These are phyloP conservation scores for Cyberlindnera sargentensis DNA, from an alignment of 805 yeast species.

Conservation along the genomic window DNA sequence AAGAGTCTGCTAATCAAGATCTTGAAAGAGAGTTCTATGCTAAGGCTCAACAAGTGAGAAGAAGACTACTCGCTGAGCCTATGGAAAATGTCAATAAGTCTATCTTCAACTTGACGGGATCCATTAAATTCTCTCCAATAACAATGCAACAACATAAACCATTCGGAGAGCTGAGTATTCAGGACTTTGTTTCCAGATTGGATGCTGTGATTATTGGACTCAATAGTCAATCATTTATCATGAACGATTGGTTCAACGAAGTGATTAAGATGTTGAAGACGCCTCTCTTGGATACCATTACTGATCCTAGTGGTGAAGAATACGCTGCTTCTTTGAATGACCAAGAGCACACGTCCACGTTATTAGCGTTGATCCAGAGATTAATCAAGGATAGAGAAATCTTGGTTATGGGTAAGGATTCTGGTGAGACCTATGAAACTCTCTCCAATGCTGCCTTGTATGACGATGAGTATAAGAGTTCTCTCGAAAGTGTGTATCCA, in stretches of 20 bases:
- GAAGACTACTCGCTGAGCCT: slow-evolving; percentile 37
- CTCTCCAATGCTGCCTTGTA: slow-evolving; percentile 4
- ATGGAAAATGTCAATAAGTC: slow-evolving; percentile 14
- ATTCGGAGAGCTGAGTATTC: slow-evolving; percentile 7
- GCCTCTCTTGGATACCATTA: slow-evolving; percentile 45
- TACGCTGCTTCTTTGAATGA: slow-evolving; percentile 66
- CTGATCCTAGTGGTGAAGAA: slow-evolving; percentile 45
- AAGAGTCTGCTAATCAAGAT: slow-evolving; percentile 32
- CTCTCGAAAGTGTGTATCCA: slow-evolving; percentile 7
- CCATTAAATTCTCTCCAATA: neutral
- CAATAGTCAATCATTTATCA: slow-evolving; percentile 42
- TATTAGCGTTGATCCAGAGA: slow-evolving; percentile 47
- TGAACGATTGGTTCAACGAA: slow-evolving; percentile 46
- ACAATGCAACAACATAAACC: neutral
- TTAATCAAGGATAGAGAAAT: slow-evolving; percentile 38
- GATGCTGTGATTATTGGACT: slow-evolving; percentile 27
- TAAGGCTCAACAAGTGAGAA: slow-evolving; percentile 56
- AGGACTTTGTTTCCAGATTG: slow-evolving; percentile 10
- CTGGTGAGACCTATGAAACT: slow-evolving; percentile 7
- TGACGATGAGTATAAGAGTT: slow-evolving; percentile 7
- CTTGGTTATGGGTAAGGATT: slow-evolving; percentile 24
- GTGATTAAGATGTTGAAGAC: slow-evolving; percentile 36
- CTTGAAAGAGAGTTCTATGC: slow-evolving; percentile 48
- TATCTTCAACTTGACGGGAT: slow-evolving; percentile 3
- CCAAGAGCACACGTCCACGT: slow-evolving; percentile 63